Conservation (phyloP, 805 yeast species). For the Metahyphopichia silvanorum region DNA sequence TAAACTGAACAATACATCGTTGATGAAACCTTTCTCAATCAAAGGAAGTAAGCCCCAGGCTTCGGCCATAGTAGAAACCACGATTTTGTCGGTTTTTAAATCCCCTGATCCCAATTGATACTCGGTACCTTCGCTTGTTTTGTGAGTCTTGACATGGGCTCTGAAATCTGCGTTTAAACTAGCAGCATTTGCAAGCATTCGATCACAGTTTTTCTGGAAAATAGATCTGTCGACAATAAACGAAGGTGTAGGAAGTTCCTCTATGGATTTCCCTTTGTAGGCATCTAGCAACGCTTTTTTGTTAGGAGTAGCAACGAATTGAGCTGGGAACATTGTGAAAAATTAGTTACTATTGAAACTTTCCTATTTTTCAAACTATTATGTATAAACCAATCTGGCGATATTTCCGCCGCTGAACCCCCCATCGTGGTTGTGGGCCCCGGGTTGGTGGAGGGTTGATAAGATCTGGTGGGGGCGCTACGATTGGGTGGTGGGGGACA, state of each 20-base stretch:
- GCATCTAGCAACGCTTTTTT: conserved; percentile 15
- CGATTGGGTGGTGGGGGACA: no score
- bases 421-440: no score
- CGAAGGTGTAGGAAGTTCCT: conserved; percentile 59
- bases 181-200: conserved; percentile 46
- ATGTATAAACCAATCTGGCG: no score
- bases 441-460: no score
- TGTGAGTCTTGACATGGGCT: conserved; percentile 76
- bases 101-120: conserved; percentile 46
- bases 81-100: conserved; percentile 44
- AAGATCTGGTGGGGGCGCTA: no score
- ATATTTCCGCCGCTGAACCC: no score
- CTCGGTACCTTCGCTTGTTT: conserved; percentile 56
- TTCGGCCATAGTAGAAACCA: conserved; percentile 69
- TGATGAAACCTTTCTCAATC: conserved; percentile 33
- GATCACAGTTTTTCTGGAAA: conserved; percentile 43
- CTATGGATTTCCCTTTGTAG: conserved; percentile 40
- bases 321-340: conserved; percentile 6
- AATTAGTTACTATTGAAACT: no score
- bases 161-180: conserved; percentile 48
- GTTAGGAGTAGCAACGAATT: conserved; percentile 15
- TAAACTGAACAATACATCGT: conserved; percentile 36
- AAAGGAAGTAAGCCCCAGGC: conserved; percentile 51
- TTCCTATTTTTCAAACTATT: no score
- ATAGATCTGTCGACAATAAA: conserved; percentile 43